A percentile compares a stretch with the other conserved stretches of the same genome.
These are phyloP conservation scores for Hippophae tibetana DNA, from an alignment of 306 rosid genomes.

Conservation along the genomic window DNA sequence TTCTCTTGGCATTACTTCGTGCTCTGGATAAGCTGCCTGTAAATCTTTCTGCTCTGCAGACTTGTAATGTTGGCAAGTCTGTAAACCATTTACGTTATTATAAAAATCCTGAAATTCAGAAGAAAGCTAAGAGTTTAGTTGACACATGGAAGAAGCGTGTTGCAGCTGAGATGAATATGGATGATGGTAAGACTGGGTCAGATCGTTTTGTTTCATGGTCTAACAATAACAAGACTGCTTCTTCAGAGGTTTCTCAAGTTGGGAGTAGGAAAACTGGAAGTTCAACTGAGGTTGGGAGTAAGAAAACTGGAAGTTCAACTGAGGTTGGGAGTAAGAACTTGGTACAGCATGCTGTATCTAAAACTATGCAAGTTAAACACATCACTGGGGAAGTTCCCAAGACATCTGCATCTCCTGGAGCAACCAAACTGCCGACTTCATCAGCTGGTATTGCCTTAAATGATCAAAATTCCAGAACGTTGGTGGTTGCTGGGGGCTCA, in stretches of 20 bases:
- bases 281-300: slow-evolving; percentile 49
- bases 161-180: slow-evolving; percentile 77
- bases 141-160: slow-evolving; percentile 95
- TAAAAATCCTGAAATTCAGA: slow-evolving; percentile 79
- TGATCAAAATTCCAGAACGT: slow-evolving; percentile 41
- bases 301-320: slow-evolving; percentile 38
- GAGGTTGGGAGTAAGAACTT: slow-evolving; percentile 45
- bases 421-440: slow-evolving; percentile 36
- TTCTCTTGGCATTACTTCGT: slow-evolving; percentile 68
- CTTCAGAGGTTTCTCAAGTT: slow-evolving; percentile 49
- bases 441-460: slow-evolving; percentile 35
- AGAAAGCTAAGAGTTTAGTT: slow-evolving; percentile 72
- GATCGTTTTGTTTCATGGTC: slow-evolving; percentile 57
- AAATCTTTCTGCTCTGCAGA: slow-evolving; percentile 69
- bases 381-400: slow-evolving; percentile 39
- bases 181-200: slow-evolving; percentile 52
- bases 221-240: slow-evolving; percentile 24
- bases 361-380: slow-evolving; percentile 45
- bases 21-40: slow-evolving; percentile 92
- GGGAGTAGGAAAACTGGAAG: slow-evolving; percentile 49
- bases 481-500: slow-evolving; percentile 34
- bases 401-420: slow-evolving; percentile 53
- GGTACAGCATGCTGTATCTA: slow-evolving; percentile 38
- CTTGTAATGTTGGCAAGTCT: slow-evolving; percentile 80
- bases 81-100: slow-evolving; percentile 72